Evolutionary conservation across 768 basidiomycete genomes (phyloP).

Genomic region (Mycena polygramma): DNA sequence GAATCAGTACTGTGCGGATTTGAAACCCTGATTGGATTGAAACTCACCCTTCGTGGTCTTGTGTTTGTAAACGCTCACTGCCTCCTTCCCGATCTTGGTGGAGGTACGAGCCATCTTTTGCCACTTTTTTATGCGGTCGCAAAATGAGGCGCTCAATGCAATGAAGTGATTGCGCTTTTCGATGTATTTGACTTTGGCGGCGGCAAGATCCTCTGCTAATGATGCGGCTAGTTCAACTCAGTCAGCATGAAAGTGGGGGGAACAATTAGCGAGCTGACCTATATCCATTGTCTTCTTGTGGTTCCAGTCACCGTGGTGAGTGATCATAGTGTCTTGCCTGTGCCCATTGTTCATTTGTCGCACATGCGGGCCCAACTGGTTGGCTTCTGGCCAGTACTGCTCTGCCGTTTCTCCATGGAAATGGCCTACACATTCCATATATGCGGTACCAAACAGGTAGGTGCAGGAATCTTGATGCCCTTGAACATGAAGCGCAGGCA

Average conservation of each 20-base stretch:
- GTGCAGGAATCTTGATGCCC: conserved; percentile 38
- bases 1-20: no score
- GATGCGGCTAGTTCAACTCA: neutral
- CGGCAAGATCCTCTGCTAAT: neutral
- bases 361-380: conserved; percentile 34
- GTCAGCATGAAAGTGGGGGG: neutral
- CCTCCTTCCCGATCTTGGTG: neutral
- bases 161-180: conserved; percentile 21
- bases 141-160: neutral
- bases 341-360: conserved; percentile 42
- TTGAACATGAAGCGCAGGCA: no score
- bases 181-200: neutral
- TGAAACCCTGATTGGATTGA: neutral
- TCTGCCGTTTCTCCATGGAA: conserved; percentile 40
- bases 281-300: conserved; percentile 30
- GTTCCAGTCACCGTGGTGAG: conserved; percentile 40
- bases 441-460: conserved; percentile 38
- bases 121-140: neutral
- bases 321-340: conserved; percentile 41
- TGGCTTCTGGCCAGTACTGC: conserved; percentile 16
- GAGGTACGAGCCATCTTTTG: neutral
- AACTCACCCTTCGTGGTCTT: neutral
- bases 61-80: conserved; percentile 10
- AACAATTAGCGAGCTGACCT: neutral
- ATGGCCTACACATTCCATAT: conserved; percentile 37